Base-by-base conservation (phyloP, 2,329 filamentous ascomycete genomes). In the Sporothrix dimorphospora region DNA sequence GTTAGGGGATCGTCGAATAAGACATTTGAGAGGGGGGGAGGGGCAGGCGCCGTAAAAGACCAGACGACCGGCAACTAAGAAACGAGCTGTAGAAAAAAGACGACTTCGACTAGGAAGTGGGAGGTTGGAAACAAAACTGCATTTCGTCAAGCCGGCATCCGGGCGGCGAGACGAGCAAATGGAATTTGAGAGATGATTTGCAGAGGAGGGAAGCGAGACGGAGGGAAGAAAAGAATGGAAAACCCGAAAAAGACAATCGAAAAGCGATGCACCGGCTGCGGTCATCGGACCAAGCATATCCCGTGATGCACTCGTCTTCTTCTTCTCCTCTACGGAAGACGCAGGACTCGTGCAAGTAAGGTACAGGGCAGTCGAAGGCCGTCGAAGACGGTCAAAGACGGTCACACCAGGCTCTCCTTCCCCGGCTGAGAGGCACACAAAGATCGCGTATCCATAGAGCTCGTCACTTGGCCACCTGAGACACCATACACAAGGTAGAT, bases 391-490 rank as follows among this genome's bases (percentile, higher is more conserved):
- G 19, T 63, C 34, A 24, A 63, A 63, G 55, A 27, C 38, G 11
- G 38, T 42, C 59, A 38, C 38, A 63, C 59, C n/a, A 63, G 16
- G 11, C 21, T 19, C 14, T 47, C 51, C 51, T 30, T 55, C 51
- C 24, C 24, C 24, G 51, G 51, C 51, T 21, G 5, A 55, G 24
- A 55, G 24, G 30, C 24, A 14, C 51, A 55, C 49, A 30, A 55
- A 27, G 21, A 38, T 45, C 59, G 59, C 57, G 57, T 63, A 65
- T 27, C 21, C n/a, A 59, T 40, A 59, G 30, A 34, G 30, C 3
- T 65, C 21, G n/a, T 65, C 21, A 45, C 38, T 65, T 65, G 59
- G 57, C 57, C 57, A 45, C 59, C 57, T 38, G 38, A 65, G 59
- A 45, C 59, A 27, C 30, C 19, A 59, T 16, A 40, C 34, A 59